Evolutionary conservation across 768 basidiomycete genomes (phyloP).

Genomic region (Epithele typhae): DNA sequence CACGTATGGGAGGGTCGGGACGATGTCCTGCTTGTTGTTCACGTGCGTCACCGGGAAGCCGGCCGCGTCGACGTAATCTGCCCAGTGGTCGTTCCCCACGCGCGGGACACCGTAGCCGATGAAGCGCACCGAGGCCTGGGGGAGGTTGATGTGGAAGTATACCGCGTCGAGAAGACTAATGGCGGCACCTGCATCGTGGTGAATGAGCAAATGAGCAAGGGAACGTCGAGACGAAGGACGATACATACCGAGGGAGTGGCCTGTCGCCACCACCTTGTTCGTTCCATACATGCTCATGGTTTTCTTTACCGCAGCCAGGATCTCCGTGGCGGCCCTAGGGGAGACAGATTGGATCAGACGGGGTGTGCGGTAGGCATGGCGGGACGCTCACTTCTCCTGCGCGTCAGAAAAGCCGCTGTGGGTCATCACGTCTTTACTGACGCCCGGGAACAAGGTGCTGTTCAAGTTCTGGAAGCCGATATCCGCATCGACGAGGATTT

Average conservation of each 20-base stretch:
- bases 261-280: constrained; percentile 40
- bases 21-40: constrained; percentile 43
- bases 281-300: constrained; percentile 32
- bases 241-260: constrained; percentile 34
- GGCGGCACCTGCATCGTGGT: constrained; percentile 41
- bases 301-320: constrained; percentile 42
- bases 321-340: constrained; percentile 33
- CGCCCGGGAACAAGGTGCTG: constrained; percentile 44
- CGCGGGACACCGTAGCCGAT: constrained; percentile 29
- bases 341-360: not conserved
- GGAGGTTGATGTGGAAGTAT: constrained; percentile 49
- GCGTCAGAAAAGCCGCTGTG: constrained; percentile 44
- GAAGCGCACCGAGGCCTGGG: constrained; percentile 20
- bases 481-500: constrained; percentile 40
- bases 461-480: constrained; percentile 33
- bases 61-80: constrained; percentile 48
- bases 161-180: constrained; percentile 48
- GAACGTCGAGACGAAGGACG: not conserved
- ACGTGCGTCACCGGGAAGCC: constrained; percentile 42
- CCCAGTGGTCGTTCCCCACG: constrained; percentile 57
- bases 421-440: constrained; percentile 35
- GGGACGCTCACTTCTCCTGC: constrained; percentile 37
- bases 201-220: not conserved
- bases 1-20: constrained; percentile 30
- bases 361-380: not conserved